Evolutionary conservation across 2,329 filamentous ascomycete species (phyloP), one percentile per base, ranked within the genome.

Genomic region (Moelleriella libera): DNA sequence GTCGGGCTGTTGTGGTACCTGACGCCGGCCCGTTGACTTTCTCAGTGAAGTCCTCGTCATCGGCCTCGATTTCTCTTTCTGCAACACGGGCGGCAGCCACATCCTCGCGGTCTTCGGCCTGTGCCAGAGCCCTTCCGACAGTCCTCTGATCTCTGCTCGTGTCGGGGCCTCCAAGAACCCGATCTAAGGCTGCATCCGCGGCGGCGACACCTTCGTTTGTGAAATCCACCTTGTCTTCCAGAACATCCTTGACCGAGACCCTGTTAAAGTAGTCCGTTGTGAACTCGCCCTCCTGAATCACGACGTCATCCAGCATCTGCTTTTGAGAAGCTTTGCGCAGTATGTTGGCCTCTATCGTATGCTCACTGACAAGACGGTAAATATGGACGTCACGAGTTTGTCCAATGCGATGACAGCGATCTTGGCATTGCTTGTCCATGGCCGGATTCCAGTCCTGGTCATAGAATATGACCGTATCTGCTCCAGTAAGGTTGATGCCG

Each of bases 371-470:
- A 21, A 97, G 81, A 2, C 90, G 88, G 68, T 97, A 98, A 50
- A 98, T 97, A 63, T 97, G 90, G 32, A 98, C 92, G 61, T 98
- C 92, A 31, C 92, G 83, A 1, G 92, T 97, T 64, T 98, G 92
- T 2, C 92, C 92, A 55, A 98, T 98, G 54, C 92, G 87, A 67
- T 98, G 92, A 58, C 88, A 94, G 57, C 92, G 80, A 63, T 98
- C 94, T 67, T 98, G 94, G 58, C 92, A 98, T 65, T 98, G 92
- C 65, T 95, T 95, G 69, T 98, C 92, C 92, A 98, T 98, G 46
- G 94, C 92, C 0, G 92, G 92, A 58, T 98, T 98, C 94, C 94
- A 98, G 62, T 98, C 92, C 50, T 97, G 82, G 59, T 98, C 92
- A 66, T 97, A 98, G 65, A 98, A 98, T 54, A 98, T 96, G 57